These are phyloP conservation scores for Pistacia vera DNA, from an alignment of 345 rosid genomes.

Conservation along the genomic window DNA sequence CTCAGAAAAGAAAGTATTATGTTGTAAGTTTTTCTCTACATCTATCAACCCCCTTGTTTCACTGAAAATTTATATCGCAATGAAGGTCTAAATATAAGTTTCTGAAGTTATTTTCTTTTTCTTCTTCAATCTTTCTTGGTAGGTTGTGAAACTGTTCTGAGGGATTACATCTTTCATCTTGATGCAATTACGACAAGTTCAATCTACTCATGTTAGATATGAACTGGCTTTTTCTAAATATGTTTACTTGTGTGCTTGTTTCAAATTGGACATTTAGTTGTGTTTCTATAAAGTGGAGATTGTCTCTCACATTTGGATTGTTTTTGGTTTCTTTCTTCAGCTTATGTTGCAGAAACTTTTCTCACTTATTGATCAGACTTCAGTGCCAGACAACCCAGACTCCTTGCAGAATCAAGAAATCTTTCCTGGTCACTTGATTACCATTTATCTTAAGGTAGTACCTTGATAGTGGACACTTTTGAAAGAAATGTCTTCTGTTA, in stretches of 20 bases:
- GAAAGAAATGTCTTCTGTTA: neutral
- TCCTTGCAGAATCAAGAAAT: slow-evolving; percentile 96
- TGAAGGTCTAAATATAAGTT: neutral
- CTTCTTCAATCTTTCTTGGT: slow-evolving; percentile 9
- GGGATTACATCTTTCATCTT: slow-evolving; percentile 80
- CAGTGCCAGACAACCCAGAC: slow-evolving; percentile 84
- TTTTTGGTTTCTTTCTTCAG: slow-evolving; percentile 43
- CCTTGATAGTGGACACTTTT: neutral
- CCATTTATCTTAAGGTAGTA: slow-evolving; percentile 84
- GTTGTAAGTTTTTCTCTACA: slow-evolving; percentile 46
- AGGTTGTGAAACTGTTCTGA: slow-evolving; percentile 83
- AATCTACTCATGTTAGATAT: slow-evolving; percentile 79
- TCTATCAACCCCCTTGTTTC: slow-evolving; percentile 7
- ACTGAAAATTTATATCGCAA: neutral
- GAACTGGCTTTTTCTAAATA: slow-evolving; percentile 8
- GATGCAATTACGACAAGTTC: slow-evolving; percentile 81
- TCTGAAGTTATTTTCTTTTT: slow-evolving; percentile 1
- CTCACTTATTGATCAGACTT: slow-evolving; percentile 92
- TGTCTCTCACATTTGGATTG: slow-evolving; percentile 11
- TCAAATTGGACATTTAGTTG: neutral
- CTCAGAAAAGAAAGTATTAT: slow-evolving; percentile 52
- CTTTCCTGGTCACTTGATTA: slow-evolving; percentile 88
- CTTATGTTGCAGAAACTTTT: slow-evolving; percentile 94
- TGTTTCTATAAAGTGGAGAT: slow-evolving; percentile 5
- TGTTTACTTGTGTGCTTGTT: neutral